Conservation (phyloP, 225 moss, liverwort and hornwort genomes). For the Pseudoscleropodium purum region DNA sequence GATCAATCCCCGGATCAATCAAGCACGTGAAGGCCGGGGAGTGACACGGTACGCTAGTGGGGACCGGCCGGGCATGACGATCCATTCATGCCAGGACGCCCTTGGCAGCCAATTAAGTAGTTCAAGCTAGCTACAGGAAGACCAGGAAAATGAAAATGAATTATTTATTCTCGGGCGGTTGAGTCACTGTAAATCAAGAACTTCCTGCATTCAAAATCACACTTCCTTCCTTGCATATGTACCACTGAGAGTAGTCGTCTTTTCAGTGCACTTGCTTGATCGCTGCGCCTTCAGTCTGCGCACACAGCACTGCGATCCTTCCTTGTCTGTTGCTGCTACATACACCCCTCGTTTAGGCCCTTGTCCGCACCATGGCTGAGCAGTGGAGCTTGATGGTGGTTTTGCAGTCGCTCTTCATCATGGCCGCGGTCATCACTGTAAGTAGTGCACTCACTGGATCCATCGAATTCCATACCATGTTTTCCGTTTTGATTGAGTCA, state of each 20-base stretch:
- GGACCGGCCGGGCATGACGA: not conserved
- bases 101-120: not conserved
- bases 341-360: too few species aligned
- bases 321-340: too few species aligned
- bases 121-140: not conserved
- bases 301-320: too few species aligned
- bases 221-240: not conserved
- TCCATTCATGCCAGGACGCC: not conserved
- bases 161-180: not conserved
- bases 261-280: not conserved
- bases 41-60: too few species aligned
- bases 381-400: too few species aligned
- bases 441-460: too few species aligned
- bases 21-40: not conserved
- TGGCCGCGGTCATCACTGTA: too few species aligned
- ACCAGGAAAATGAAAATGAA: not conserved
- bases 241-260: not conserved
- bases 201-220: not conserved
- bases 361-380: too few species aligned
- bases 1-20: not conserved
- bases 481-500: too few species aligned
- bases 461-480: too few species aligned
- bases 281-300: too few species aligned
- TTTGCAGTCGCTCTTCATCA: too few species aligned
- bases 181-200: not conserved